phyloP scores from a whole-genome alignment of 1,139 yeast genomes.

The Kodamaea anthophila region DNA sequence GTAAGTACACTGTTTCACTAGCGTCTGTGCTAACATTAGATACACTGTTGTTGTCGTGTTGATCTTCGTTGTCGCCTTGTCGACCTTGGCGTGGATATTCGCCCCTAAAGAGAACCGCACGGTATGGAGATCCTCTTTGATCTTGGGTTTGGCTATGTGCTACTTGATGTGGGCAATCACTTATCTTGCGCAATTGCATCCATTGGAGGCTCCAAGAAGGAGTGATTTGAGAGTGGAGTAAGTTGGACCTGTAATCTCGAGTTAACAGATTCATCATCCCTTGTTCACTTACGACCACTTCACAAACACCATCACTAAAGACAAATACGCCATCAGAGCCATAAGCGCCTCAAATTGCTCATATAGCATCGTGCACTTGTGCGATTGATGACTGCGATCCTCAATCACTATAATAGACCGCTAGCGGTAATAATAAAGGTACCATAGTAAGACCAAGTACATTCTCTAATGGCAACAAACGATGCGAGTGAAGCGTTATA shows the following conservation, averaged over 20 bases:
- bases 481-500: too few relatives aligned
- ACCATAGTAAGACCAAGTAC: too few relatives aligned
- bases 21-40: conserved; percentile 29
- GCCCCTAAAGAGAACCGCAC: conserved; percentile 57
- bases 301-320: too few relatives aligned
- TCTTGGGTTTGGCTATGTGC: conserved; percentile 79
- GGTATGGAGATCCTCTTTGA: conserved; percentile 89
- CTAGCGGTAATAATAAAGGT: too few relatives aligned
- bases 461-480: too few relatives aligned
- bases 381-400: too few relatives aligned
- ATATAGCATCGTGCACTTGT: too few relatives aligned
- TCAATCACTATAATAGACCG: too few relatives aligned
- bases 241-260: background rate
- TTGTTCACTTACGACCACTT: too few relatives aligned
- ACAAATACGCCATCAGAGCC: too few relatives aligned
- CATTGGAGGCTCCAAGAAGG: conserved; percentile 75
- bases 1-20: conserved; percentile 18
- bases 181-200: conserved; percentile 71
- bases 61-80: conserved; percentile 50
- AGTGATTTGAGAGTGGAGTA: conserved; percentile 73
- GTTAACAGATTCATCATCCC: too few relatives aligned
- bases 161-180: conserved; percentile 95
- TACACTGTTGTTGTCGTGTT: conserved; percentile 70
- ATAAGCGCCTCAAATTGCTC: too few relatives aligned
- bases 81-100: conserved; percentile 58